phyloP scores from a whole-genome alignment of 73 alveolate genomes.

The Tetrahymena borealis region DNA sequence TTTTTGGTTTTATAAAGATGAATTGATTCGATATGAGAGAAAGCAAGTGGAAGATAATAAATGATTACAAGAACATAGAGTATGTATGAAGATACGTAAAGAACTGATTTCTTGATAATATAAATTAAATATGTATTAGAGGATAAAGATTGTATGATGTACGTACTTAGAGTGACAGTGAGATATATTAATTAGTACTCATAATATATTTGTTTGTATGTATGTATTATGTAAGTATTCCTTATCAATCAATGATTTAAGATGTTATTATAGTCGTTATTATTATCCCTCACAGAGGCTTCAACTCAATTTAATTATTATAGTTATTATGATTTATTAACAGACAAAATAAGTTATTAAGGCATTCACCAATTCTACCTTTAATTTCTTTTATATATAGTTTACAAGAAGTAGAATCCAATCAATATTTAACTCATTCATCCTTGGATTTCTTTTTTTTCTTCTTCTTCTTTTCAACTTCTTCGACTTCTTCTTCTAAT shows the following conservation, averaged over 20 bases:
- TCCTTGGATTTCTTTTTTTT: slow-evolving; percentile 14
- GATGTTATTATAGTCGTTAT: no score
- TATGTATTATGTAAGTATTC: not conserved
- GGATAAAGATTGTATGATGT: not conserved
- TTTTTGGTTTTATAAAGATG: not conserved
- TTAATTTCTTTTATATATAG: no score
- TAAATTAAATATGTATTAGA: not conserved
- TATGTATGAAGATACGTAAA: not conserved
- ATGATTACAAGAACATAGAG: not conserved
- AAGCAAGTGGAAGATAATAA: not conserved
- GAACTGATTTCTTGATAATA: not conserved
- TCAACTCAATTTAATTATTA: no score
- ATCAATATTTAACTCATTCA: not conserved
- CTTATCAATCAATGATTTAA: no score
- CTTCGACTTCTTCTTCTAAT: slow-evolving; percentile 8
- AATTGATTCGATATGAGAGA: not conserved
- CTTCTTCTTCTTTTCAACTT: slow-evolving; percentile 14
- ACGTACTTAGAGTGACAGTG: not conserved
- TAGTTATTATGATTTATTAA: no score
- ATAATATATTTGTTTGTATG: not conserved
- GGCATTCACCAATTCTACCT: no score
- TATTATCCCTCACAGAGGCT: no score
- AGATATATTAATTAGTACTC: not conserved
- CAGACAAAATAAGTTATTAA: no score
- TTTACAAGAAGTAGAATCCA: no score